Evolutionary conservation across 2,329 filamentous ascomycete species (phyloP).

Genomic region (Verruconis gallopava): DNA sequence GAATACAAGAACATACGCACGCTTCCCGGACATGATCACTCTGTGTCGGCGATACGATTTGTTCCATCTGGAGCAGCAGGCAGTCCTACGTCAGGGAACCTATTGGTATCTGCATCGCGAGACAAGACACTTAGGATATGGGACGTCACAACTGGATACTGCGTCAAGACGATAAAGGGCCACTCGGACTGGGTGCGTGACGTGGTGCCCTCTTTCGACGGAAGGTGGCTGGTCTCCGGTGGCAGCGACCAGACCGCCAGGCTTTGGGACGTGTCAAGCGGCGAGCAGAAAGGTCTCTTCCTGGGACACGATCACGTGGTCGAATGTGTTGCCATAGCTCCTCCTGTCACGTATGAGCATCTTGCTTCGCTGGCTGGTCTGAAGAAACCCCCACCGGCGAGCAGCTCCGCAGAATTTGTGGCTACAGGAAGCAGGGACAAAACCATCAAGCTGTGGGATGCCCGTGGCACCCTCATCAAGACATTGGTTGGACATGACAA

Average conservation of each 20-base stretch:
- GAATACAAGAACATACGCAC: slow-evolving; percentile 95
- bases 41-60: slow-evolving; percentile 77
- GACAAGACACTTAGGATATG: slow-evolving; percentile 79
- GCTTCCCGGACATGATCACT: slow-evolving; percentile 82
- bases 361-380: slow-evolving; percentile 65
- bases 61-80: slow-evolving; percentile 72
- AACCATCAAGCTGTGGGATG: slow-evolving; percentile 80
- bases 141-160: slow-evolving; percentile 89
- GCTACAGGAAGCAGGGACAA: slow-evolving; percentile 86
- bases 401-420: slow-evolving; percentile 71
- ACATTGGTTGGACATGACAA: slow-evolving; percentile 84
- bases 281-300: slow-evolving; percentile 67
- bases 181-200: slow-evolving; percentile 88
- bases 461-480: slow-evolving; percentile 70
- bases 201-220: slow-evolving; percentile 69
- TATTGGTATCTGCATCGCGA: slow-evolving; percentile 74
- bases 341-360: slow-evolving; percentile 62
- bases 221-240: slow-evolving; percentile 68
- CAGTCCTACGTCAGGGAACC: slow-evolving; percentile 65
- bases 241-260: slow-evolving; percentile 72
- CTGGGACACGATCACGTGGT: slow-evolving; percentile 77
- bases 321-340: slow-evolving; percentile 78
- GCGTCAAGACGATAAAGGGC: slow-evolving; percentile 75
- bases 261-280: slow-evolving; percentile 69
- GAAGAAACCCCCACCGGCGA: slow-evolving; percentile 65